Conservation (phyloP, 2,329 filamentous ascomycete species). For the Sporothrix phasma region DNA sequence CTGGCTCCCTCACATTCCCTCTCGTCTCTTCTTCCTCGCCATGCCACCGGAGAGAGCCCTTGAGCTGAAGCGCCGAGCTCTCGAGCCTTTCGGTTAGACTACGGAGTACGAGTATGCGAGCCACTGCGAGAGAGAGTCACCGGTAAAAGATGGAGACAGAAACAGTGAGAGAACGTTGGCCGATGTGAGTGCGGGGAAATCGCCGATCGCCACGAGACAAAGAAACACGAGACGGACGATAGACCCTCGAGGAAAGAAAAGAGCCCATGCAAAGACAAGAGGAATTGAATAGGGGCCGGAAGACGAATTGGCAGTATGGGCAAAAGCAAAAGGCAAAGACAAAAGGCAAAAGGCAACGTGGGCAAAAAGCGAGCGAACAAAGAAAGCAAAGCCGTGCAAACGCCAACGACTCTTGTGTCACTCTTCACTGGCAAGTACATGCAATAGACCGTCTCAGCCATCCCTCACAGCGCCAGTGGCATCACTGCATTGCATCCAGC, state of each 20-base stretch:
- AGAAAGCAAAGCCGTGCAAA: not conserved
- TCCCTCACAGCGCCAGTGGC: not conserved
- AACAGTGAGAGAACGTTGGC: not conserved
- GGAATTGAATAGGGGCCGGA: not conserved
- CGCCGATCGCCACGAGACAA: constrained; percentile 1
- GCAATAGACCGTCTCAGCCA: too few species aligned
- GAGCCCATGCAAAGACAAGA: too few species aligned
- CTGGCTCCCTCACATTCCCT: too few species aligned
- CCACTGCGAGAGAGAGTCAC: too few species aligned
- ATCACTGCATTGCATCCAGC: not conserved
- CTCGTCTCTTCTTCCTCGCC: too few species aligned
- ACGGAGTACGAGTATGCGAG: too few species aligned
- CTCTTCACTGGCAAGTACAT: not conserved
- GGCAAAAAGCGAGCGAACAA: not conserved
- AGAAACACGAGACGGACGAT: not conserved
- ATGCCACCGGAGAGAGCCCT: too few species aligned
- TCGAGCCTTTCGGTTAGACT: too few species aligned
- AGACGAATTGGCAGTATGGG: too few species aligned
- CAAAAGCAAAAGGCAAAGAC: not conserved
- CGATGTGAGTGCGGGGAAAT: not conserved
- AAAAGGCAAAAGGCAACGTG: not conserved
- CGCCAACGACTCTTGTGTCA: too few species aligned
- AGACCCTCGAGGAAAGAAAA: too few species aligned
- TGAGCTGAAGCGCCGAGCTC: too few species aligned
- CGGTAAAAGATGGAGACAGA: not conserved